Evolutionary conservation across 1,139 yeast species (phyloP).

Genomic region (Saccharomyces pastorianus): DNA sequence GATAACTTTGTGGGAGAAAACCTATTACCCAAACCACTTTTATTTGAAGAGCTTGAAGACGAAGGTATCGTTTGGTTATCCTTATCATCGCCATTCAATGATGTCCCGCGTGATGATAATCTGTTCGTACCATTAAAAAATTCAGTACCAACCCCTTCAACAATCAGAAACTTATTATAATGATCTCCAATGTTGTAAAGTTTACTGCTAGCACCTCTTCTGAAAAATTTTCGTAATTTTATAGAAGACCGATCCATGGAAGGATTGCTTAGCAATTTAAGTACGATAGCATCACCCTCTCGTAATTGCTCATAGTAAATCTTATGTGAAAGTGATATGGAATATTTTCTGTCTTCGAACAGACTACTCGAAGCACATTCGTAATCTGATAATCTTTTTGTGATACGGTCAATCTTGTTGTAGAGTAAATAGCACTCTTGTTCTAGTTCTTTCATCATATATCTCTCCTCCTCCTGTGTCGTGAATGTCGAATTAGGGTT

Average conservation of each 20-base stretch:
- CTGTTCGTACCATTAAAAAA: background rate
- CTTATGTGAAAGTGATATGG: background rate
- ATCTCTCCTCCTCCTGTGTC: conserved; percentile 5
- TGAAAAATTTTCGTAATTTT: background rate
- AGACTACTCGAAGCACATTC: conserved; percentile 22
- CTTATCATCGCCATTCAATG: background rate
- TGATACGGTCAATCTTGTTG: conserved; percentile 20
- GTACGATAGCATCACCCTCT: background rate
- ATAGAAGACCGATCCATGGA: background rate
- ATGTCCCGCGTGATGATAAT: background rate
- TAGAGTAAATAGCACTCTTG: conserved; percentile 23
- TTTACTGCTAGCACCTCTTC: background rate
- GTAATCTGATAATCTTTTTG: conserved; percentile 21
- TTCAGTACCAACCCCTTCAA: background rate
- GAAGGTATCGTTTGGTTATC: background rate
- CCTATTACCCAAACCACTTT: background rate
- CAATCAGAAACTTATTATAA: background rate
- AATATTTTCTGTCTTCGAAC: conserved; percentile 13
- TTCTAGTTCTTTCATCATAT: conserved; percentile 15
- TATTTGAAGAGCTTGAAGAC: background rate
- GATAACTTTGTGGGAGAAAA: background rate
- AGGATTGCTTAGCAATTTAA: background rate
- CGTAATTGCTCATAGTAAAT: background rate
- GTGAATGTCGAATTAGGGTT: background rate
- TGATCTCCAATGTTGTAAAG: background rate